These are phyloP conservation scores for Globisporangium apiculatum DNA, from an alignment of 352 stramenopile species.

Conservation along the genomic window DNA sequence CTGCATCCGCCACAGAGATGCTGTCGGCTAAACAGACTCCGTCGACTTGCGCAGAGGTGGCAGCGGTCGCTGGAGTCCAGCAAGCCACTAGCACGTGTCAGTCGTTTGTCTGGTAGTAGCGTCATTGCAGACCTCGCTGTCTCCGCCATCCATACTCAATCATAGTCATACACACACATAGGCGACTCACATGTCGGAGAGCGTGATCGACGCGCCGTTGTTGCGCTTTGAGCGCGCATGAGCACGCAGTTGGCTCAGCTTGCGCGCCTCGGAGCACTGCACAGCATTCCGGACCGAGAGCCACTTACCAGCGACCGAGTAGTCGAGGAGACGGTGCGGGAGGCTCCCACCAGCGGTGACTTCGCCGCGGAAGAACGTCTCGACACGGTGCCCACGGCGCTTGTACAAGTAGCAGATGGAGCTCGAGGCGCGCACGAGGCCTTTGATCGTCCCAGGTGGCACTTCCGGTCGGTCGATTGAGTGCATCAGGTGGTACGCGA, in stretches of 20 bases:
- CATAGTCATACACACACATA: background rate
- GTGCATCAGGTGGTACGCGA: slow-evolving; percentile 36
- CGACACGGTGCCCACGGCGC: slow-evolving; percentile 17
- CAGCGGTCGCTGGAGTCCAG: slow-evolving; percentile 14
- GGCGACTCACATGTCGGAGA: background rate
- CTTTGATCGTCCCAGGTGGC: slow-evolving; percentile 20
- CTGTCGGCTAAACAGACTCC: background rate
- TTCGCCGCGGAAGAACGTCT: slow-evolving; percentile 28
- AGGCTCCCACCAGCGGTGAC: slow-evolving; percentile 15
- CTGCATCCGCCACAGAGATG: slow-evolving; percentile 19
- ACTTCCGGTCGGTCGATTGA: slow-evolving; percentile 36
- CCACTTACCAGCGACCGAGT: slow-evolving; percentile 13
- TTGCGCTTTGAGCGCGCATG: background rate
- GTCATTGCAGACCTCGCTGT: too few relatives aligned
- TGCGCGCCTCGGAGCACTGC: slow-evolving; percentile 4
- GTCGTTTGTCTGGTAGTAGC: too few relatives aligned
- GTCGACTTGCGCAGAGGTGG: slow-evolving; percentile 2
- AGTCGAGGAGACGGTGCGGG: slow-evolving; percentile 4
- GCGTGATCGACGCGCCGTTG: background rate
- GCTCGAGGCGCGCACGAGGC: slow-evolving; percentile 26
- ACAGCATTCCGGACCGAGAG: slow-evolving; percentile 12
- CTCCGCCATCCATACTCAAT: too few relatives aligned
- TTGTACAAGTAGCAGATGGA: slow-evolving; percentile 33
- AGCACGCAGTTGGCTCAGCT: slow-evolving; percentile 4
- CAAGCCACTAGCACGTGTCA: background rate